Evolutionary conservation across 768 basidiomycete species (phyloP).

Genomic region (Trametes punicea): DNA sequence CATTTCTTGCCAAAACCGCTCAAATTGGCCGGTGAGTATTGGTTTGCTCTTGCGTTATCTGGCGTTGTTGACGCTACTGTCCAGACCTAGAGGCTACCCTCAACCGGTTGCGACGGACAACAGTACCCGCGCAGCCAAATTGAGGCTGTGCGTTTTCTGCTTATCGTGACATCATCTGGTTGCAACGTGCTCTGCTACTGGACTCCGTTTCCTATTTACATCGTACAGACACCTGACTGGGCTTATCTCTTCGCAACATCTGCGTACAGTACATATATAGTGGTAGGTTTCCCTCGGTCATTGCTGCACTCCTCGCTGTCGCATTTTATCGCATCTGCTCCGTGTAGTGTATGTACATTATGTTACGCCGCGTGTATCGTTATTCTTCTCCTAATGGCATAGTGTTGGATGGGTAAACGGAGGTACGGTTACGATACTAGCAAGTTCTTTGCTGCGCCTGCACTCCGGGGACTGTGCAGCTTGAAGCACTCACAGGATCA

Average conservation of each 20-base stretch:
- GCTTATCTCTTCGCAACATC: neutral
- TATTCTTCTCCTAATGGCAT: neutral
- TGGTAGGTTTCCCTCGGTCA: neutral
- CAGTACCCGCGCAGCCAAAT: neutral
- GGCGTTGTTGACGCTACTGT: too few relatives aligned
- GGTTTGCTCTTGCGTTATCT: neutral
- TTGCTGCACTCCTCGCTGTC: neutral
- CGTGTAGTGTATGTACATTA: neutral
- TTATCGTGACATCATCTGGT: neutral
- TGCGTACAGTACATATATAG: too few relatives aligned
- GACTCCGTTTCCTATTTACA: neutral
- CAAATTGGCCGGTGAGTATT: slow-evolving; percentile 23
- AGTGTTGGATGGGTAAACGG: too few relatives aligned
- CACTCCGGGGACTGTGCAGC: too few relatives aligned
- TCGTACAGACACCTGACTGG: neutral
- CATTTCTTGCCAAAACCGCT: slow-evolving; percentile 30
- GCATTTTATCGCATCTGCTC: neutral
- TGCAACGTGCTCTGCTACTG: too few relatives aligned
- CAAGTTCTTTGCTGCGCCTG: too few relatives aligned
- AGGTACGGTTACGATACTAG: too few relatives aligned
- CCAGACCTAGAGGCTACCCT: slow-evolving; percentile 1
- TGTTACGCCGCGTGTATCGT: slow-evolving; percentile 1
- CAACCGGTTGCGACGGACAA: neutral
- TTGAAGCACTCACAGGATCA: too few relatives aligned
- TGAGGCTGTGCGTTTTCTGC: too few relatives aligned